These are phyloP conservation scores for Phytophthora foliorum DNA, from an alignment of 352 stramenopile species.

Conservation along the genomic window DNA sequence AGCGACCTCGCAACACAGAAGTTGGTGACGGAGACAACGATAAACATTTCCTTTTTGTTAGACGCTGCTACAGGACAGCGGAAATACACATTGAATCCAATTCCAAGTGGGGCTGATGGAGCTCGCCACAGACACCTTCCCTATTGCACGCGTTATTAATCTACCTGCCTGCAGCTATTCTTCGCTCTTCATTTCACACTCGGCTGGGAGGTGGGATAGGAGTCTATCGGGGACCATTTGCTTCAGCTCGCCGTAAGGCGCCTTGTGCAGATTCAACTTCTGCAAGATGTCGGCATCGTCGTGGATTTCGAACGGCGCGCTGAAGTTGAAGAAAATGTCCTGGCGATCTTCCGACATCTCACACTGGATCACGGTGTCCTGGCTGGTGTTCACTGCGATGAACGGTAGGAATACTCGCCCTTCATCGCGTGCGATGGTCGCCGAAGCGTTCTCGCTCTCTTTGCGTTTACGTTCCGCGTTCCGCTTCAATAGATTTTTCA, in stretches of 20 bases:
- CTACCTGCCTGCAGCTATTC: constrained; percentile 42
- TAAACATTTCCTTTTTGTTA: constrained; percentile 21
- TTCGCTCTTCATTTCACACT: constrained; percentile 82
- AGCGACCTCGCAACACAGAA: too few relatives aligned
- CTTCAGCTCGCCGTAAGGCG: constrained; percentile 69
- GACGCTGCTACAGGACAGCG: constrained; percentile 15
- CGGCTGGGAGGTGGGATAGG: constrained; percentile 77
- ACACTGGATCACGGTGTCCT: constrained; percentile 96
- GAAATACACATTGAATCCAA: constrained; percentile 26
- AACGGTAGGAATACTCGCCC: constrained; percentile 96
- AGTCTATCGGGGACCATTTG: constrained; percentile 81
- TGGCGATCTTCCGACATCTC: constrained; percentile 96
- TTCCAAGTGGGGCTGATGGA: constrained; percentile 18
- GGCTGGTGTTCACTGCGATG: constrained; percentile 96
- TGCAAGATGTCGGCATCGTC: constrained; percentile 98
- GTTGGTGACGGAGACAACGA: neutral
- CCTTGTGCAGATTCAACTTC: constrained; percentile 92
- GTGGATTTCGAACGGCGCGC: constrained; percentile 97
- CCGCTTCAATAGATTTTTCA: constrained; percentile 94
- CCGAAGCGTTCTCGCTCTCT: constrained; percentile 43
- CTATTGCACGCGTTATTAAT: constrained; percentile 31
- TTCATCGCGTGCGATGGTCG: constrained; percentile 63
- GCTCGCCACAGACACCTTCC: constrained; percentile 2
- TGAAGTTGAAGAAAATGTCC: constrained; percentile 98
- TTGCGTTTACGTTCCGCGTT: constrained; percentile 81